phyloP scores from a whole-genome alignment of 106 monocot genomes.

The Dendrobium catenatum region DNA sequence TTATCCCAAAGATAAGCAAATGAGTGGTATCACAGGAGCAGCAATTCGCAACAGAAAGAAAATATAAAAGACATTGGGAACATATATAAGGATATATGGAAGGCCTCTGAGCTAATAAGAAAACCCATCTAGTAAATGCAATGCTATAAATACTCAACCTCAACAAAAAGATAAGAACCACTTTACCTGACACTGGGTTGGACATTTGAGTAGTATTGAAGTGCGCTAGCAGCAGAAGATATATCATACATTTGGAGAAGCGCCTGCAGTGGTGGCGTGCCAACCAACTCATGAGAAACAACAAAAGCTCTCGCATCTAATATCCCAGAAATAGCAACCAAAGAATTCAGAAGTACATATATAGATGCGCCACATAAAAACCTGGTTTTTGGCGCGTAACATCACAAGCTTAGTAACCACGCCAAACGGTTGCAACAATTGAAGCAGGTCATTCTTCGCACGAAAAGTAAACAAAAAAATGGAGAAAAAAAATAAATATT shows the following conservation, averaged over 20 bases:
- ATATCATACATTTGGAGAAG: conserved; percentile 76
- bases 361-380: not conserved
- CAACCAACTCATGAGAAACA: not conserved
- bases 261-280: conserved; percentile 26
- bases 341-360: not conserved
- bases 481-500: not conserved
- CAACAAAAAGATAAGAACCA: not conserved
- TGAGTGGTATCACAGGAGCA: not conserved
- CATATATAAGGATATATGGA: not conserved
- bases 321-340: not conserved
- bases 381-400: conserved; percentile 71
- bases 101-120: not conserved
- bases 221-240: conserved; percentile 33
- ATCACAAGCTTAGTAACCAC: conserved; percentile 55
- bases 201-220: conserved; percentile 53
- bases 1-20: not conserved
- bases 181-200: conserved; percentile 58
- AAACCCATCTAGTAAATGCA: not conserved
- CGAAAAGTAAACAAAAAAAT: not conserved
- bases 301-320: not conserved
- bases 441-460: conserved; percentile 54
- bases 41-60: not conserved
- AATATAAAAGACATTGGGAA: not conserved
- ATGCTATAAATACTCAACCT: not conserved
- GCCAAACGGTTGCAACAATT: conserved; percentile 65